Percentiles rank a stretch among this genome's conserved stretches.
These are phyloP conservation scores for Tetrapyrgos nigripes DNA, from an alignment of 1,284 basidiomycete species.

Conservation along the genomic window DNA sequence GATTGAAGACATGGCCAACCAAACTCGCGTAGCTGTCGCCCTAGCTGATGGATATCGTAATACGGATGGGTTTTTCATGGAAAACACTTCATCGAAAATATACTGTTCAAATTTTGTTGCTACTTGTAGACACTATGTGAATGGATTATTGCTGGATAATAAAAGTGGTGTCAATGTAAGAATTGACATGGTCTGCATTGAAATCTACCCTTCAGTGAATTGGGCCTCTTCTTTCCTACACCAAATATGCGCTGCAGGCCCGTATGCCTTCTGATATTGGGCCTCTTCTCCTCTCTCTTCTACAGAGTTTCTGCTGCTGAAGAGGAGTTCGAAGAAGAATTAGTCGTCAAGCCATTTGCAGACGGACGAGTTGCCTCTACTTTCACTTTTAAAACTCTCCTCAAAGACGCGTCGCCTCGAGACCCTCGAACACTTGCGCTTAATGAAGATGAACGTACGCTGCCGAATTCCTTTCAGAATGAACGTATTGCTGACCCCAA, in stretches of 20 bases:
- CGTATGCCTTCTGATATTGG: background rate
- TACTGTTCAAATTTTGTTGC: too few relatives aligned
- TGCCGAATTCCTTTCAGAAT: background rate
- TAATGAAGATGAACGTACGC: slow-evolving; percentile 49
- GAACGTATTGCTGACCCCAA: slow-evolving; percentile 4
- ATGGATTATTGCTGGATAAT: too few relatives aligned
- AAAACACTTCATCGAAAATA: too few relatives aligned
- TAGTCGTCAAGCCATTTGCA: slow-evolving; percentile 76
- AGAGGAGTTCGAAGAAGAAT: slow-evolving; percentile 72
- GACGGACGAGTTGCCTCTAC: slow-evolving; percentile 86
- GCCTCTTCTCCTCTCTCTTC: background rate
- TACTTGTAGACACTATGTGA: too few relatives aligned
- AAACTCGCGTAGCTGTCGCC: too few relatives aligned
- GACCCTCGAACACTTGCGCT: slow-evolving; percentile 52
- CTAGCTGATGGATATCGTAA: too few relatives aligned
- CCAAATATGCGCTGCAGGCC: background rate
- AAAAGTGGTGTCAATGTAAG: too few relatives aligned
- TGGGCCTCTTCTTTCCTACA: background rate
- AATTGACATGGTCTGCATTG: too few relatives aligned
- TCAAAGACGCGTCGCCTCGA: slow-evolving; percentile 59
- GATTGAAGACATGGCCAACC: too few relatives aligned
- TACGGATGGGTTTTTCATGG: too few relatives aligned
- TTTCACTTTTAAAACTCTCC: slow-evolving; percentile 84
- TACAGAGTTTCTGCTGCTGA: background rate
- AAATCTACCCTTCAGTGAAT: too few relatives aligned